Conservation (phyloP, 768 basidiomycete genomes). For the Grammothele lineata region DNA sequence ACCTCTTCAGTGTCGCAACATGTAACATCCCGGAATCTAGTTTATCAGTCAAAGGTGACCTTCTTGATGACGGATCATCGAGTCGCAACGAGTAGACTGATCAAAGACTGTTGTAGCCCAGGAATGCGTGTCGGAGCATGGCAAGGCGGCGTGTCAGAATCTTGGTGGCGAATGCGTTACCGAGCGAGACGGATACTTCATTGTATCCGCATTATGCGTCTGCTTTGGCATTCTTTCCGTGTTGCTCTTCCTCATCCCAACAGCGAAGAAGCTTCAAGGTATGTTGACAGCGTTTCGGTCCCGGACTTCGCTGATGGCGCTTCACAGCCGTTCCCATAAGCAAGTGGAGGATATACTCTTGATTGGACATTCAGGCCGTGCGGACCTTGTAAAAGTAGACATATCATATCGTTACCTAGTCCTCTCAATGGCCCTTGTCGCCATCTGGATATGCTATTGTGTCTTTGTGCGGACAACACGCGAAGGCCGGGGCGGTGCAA, state of each 20-base stretch:
- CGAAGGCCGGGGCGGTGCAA: not conserved
- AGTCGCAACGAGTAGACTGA: not conserved
- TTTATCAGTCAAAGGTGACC: constrained; percentile 47
- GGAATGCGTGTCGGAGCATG: constrained; percentile 92
- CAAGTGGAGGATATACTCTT: constrained; percentile 66
- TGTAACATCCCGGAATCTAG: constrained; percentile 64
- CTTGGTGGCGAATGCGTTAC: constrained; percentile 79
- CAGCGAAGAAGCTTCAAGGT: constrained; percentile 85
- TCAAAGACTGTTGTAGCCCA: constrained; percentile 58
- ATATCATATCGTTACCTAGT: too few species aligned
- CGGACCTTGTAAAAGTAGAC: constrained; percentile 14
- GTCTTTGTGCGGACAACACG: not conserved
- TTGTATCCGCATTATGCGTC: constrained; percentile 77
- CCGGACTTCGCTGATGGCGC: too few species aligned
- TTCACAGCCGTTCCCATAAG: constrained; percentile 58
- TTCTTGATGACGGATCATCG: not conserved
- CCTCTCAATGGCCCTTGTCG: too few species aligned
- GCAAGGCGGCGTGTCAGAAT: constrained; percentile 71
- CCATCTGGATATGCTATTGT: not conserved
- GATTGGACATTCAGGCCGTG: not conserved
- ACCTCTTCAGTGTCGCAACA: constrained; percentile 79
- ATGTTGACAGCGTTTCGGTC: constrained; percentile 24
- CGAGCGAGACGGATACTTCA: constrained; percentile 89
- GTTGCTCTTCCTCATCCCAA: constrained; percentile 75
- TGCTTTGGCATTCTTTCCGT: constrained; percentile 70